Conservation (phyloP, 2,329 filamentous ascomycete genomes). For the Pleoardoris graminearum region DNA sequence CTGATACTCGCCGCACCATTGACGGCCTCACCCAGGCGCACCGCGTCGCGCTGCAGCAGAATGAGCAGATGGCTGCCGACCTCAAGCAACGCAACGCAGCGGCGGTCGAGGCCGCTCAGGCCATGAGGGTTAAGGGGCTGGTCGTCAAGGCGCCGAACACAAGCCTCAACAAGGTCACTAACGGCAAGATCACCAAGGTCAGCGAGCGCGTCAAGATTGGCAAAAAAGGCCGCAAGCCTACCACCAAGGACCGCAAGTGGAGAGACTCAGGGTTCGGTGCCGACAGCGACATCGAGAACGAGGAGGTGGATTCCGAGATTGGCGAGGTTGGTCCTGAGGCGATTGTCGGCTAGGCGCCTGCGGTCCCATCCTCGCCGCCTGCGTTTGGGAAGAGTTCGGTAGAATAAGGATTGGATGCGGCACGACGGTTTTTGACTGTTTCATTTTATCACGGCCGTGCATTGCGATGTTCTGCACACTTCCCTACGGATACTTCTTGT, state of each 20-base stretch:
- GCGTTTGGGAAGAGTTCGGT: not conserved
- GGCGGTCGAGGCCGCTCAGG: conserved; percentile 34
- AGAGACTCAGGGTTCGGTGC: conserved; percentile 40
- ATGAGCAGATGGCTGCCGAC: conserved; percentile 32
- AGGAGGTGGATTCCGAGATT: conserved; percentile 12
- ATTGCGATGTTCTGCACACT: not conserved
- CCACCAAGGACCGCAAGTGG: conserved; percentile 29
- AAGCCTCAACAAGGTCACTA: conserved; percentile 32
- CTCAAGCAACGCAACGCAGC: conserved; percentile 35
- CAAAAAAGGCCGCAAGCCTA: conserved; percentile 38
- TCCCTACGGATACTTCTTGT: not conserved
- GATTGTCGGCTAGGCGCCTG: not conserved
- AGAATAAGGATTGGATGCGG: not conserved
- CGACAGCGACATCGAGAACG: conserved; percentile 26
- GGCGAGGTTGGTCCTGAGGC: conserved; percentile 20
- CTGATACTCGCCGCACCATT: conserved; percentile 38
- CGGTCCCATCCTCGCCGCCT: not conserved
- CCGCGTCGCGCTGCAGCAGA: conserved; percentile 33
- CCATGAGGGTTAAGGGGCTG: conserved; percentile 40
- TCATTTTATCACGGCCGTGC: not conserved
- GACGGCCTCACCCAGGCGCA: conserved; percentile 34
- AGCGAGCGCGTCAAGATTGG: conserved; percentile 38
- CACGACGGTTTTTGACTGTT: not conserved
- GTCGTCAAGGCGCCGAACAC: conserved; percentile 31
- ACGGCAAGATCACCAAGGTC: conserved; percentile 36